These are phyloP conservation scores for Drechslerella dactyloides DNA, from an alignment of 2,329 filamentous ascomycete genomes.

Conservation along the genomic window DNA sequence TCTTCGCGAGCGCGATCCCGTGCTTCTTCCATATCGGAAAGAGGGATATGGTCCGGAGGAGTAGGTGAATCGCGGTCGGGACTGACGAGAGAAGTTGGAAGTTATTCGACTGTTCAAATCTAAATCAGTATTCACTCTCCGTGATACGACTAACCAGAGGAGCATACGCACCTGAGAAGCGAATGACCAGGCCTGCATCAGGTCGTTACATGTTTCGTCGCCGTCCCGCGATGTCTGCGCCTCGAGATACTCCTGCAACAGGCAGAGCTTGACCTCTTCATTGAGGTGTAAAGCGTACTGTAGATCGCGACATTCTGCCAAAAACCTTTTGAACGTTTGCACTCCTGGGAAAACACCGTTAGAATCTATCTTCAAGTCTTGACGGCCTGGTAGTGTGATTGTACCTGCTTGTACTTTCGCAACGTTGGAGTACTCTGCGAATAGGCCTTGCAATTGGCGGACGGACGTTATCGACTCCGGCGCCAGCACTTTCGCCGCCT, in stretches of 20 bases:
- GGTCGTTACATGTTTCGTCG: constrained; percentile 72
- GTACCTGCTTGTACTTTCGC: constrained; percentile 36
- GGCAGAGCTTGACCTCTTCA: constrained; percentile 58
- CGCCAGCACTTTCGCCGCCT: constrained; percentile 23
- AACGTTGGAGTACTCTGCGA: constrained; percentile 46
- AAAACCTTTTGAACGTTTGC: constrained; percentile 52
- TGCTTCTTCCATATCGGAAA: constrained; percentile 76
- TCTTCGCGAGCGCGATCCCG: constrained; percentile 79
- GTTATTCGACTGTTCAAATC: constrained; percentile 64
- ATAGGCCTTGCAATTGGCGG: constrained; percentile 40
- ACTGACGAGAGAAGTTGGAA: constrained; percentile 81
- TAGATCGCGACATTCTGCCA: constrained; percentile 49
- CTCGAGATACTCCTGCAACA: constrained; percentile 74
- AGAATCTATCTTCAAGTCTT: neutral
- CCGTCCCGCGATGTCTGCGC: constrained; percentile 63
- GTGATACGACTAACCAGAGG: constrained; percentile 10
- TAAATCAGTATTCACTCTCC: constrained; percentile 1
- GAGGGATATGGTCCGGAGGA: constrained; percentile 77
- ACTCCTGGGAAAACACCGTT: constrained; percentile 45
- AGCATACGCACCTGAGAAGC: constrained; percentile 68
- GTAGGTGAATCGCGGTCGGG: constrained; percentile 78
- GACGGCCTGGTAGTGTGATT: neutral
- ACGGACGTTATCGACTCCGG: constrained; percentile 33
- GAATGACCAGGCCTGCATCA: constrained; percentile 88
- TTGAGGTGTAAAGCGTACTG: constrained; percentile 37